Evolutionary conservation across 208 protist genomes (phyloP), one percentile per base, ranked within the genome.

Genomic region (Leishmania aethiopica): DNA sequence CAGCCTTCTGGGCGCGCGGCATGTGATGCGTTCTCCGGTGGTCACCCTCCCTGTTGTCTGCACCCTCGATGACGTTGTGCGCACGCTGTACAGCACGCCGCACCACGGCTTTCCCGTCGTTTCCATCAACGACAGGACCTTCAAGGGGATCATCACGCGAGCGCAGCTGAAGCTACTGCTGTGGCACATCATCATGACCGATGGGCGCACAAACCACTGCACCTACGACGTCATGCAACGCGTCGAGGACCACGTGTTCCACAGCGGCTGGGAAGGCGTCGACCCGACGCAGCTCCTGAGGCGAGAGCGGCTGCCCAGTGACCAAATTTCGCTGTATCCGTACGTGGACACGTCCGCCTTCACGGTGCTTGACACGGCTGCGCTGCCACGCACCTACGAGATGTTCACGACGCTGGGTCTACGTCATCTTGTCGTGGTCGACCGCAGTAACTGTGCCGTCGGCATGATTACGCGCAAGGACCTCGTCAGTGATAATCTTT

Each of bases 391-490:
- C 42, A 86, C 85, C 40, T 93, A 93, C 71, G 75, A 81, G 35
- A 90, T 93, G 84, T 93, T 93, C 83, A 85, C 80, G 35, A 88
- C 83, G 2, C 80, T 93, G 15, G 90, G 90, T 25, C 81, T 93
- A 45, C 90, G 90, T 28, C 90, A 91, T 57, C 64, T 91, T 8
- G 83, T 90, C 10, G 90, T 93, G 42, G 90, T 93, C 37, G 71
- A 88, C 55, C 53, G 51, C 42, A 53, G 75, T 19, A 93, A 93
- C 77, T 80, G 81, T 55, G 83, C 85, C 32, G 81, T 89, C 70
- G 90, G 90, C 57, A 86, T 93, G 69, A 88, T 93, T 69, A 93
- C 90, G 40, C 90, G 90, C 60, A 91, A 90, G 51, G 90, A 93
- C 78, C 77, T 93, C 2, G 79, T 86, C 22, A 80, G 80, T 3